Percentiles rank a stretch among this genome's conserved stretches.
phyloP scores from a whole-genome alignment of 306 rosid genomes.

The Elaeagnus macrophylla region DNA sequence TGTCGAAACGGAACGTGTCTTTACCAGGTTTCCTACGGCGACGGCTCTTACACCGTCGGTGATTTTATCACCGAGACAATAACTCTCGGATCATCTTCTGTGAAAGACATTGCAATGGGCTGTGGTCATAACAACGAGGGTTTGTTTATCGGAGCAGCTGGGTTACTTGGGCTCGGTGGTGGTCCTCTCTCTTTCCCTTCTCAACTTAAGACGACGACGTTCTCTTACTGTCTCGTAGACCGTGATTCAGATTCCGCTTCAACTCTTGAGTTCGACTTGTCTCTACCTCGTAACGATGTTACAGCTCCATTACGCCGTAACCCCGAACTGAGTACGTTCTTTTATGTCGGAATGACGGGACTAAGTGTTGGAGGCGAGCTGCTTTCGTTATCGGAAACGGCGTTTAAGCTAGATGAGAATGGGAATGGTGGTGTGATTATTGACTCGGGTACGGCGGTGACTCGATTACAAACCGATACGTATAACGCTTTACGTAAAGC shows the following conservation, averaged over 20 bases:
- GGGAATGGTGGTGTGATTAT: constrained; percentile 69
- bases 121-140: constrained; percentile 91
- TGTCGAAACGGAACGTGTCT: constrained; percentile 74
- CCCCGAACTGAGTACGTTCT: constrained; percentile 49
- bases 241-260: constrained; percentile 74
- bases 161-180: constrained; percentile 85
- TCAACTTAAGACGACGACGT: constrained; percentile 60
- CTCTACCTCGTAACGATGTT: constrained; percentile 43
- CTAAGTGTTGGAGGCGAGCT: constrained; percentile 54
- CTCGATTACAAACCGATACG: constrained; percentile 48
- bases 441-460: constrained; percentile 95
- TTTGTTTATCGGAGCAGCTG: constrained; percentile 73
- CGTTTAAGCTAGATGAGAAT: constrained; percentile 30
- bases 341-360: constrained; percentile 54
- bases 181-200: constrained; percentile 66
- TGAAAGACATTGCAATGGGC: constrained; percentile 48
- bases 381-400: constrained; percentile 36
- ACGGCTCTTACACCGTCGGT: constrained; percentile 86
- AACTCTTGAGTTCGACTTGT: constrained; percentile 58
- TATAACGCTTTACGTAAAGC: constrained; percentile 52
- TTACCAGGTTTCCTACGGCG: constrained; percentile 85
- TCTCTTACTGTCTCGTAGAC: constrained; percentile 80
- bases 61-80: constrained; percentile 71
- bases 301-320: constrained; percentile 59
- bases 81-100: constrained; percentile 38